Base-by-base conservation (phyloP, 345 rosid species). In the Dipteronia dyeriana region DNA sequence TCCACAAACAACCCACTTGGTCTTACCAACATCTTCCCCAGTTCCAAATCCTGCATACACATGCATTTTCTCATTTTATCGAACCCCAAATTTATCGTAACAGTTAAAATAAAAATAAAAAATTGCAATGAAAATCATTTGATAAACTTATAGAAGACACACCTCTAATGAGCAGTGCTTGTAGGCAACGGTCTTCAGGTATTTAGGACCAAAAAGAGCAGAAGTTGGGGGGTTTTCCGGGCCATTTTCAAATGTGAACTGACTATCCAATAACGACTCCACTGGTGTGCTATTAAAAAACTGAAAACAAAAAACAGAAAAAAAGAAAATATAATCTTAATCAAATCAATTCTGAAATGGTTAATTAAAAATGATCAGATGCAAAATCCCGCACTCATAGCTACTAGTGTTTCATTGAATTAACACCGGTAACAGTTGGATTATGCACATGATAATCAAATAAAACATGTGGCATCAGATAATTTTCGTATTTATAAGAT, bases 1-100 rank as follows among this genome's bases (percentile, higher is more conserved):
- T 79, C 76, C 47, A 75, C 0, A 72, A 82, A 80, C 47, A 86
- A 29, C 68, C 76, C 67, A n/a, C 41, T 73, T 34, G 84, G 89
- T 47, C 89, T 60, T 2, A 76, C 19, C 75, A 84, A 67, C 72
- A 56, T 43, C 79, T 76, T 81, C 1, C 76, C 87, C 65, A 86
- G 59, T 39, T 83, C 86, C 69, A 78, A n/a, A 72, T 83, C 86
- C 85, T 34, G 38, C 6, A 34, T 3, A 31, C 38, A 34, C 6
- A 26, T 26, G 26, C 26, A 34, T 34, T 34, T 34, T 34, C 6
- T 6, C 38, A 34, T 34, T 34, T 34, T 34, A 34, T 34, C 38
- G 4, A 34, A 34, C 4, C 38, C 38, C 1, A 6, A 34, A 34
- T 34, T 34, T 34, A 34, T 5, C 4, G 6, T 34, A 34, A 34